phyloP scores from a whole-genome alignment of 2,329 filamentous ascomycete genomes.

The Penicillium frequentans region DNA sequence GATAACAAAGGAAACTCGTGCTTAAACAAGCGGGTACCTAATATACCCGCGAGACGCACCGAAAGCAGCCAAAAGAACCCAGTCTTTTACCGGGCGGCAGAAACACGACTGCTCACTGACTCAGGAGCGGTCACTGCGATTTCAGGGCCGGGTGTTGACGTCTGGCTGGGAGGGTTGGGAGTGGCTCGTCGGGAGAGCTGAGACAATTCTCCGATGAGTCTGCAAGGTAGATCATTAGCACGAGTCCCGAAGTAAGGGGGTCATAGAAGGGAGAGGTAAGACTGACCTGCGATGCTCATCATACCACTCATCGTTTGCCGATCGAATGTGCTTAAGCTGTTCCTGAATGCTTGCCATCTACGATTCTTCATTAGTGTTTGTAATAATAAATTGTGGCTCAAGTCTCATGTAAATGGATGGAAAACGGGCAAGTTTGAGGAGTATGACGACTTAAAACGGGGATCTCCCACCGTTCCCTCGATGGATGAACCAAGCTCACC shows the following conservation, averaged over 20 bases:
- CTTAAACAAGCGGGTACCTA: slow-evolving; percentile 5
- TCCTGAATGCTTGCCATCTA: slow-evolving; percentile 51
- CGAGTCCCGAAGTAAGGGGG: neutral
- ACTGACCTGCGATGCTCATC: slow-evolving; percentile 45
- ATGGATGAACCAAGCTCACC: slow-evolving; percentile 50
- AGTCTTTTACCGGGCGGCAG: slow-evolving; percentile 8
- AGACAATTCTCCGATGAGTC: slow-evolving; percentile 41
- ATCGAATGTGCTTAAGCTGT: slow-evolving; percentile 48
- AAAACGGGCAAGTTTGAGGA: slow-evolving; percentile 32
- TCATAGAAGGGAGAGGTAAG: neutral
- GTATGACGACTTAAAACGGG: slow-evolving; percentile 37
- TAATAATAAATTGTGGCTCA: slow-evolving; percentile 21
- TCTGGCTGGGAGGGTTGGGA: slow-evolving; percentile 27
- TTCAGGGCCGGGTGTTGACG: slow-evolving; percentile 32
- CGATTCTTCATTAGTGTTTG: slow-evolving; percentile 24
- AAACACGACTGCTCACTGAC: slow-evolving; percentile 17
- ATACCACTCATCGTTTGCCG: slow-evolving; percentile 46
- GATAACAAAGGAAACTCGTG: slow-evolving; percentile 24
- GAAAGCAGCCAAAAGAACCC: neutral
- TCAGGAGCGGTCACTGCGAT: slow-evolving; percentile 12
- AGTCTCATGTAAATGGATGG: slow-evolving; percentile 31
- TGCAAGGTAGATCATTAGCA: slow-evolving; percentile 16
- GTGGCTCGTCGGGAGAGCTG: slow-evolving; percentile 34
- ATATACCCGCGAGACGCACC: neutral
- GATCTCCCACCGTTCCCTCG: slow-evolving; percentile 49